Percentiles rank a stretch among this genome's conserved stretches.
These are phyloP conservation scores for Erysimum cheiri DNA, from an alignment of 441 rosid genomes.

Conservation along the genomic window DNA sequence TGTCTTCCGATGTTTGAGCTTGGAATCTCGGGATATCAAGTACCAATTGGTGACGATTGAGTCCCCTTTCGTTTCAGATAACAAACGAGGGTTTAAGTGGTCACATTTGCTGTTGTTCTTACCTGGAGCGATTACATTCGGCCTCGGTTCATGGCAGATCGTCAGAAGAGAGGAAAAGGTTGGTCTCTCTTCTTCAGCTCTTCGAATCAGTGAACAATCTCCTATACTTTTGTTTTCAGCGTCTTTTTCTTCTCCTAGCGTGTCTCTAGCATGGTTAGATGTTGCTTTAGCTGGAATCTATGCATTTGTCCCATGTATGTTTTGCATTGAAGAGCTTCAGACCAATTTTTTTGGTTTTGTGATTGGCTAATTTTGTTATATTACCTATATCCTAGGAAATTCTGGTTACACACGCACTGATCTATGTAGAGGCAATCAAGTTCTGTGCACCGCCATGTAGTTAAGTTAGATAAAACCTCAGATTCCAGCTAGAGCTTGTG, in stretches of 20 bases:
- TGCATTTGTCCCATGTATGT: too few relatives aligned
- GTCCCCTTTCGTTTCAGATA: constrained; percentile 39
- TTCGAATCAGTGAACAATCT: too few relatives aligned
- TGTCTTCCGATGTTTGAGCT: constrained; percentile 6
- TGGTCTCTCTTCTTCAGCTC: background rate
- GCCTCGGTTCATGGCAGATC: constrained; percentile 99
- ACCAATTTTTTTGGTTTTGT: too few relatives aligned
- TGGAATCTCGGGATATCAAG: constrained; percentile 14
- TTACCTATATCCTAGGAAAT: too few relatives aligned
- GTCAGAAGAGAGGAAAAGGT: constrained; percentile 94
- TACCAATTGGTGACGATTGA: background rate
- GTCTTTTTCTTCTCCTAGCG: constrained; percentile 20
- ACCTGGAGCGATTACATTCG: constrained; percentile 90
- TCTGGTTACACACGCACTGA: background rate
- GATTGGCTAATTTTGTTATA: too few relatives aligned
- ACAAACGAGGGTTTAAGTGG: constrained; percentile 56
- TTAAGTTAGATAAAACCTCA: background rate
- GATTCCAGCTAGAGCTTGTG: constrained; percentile 1
- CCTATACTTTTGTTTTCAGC: constrained; percentile 16
- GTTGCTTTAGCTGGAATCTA: too few relatives aligned
- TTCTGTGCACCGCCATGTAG: background rate
- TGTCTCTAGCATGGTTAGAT: background rate
- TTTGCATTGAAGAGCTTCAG: too few relatives aligned
- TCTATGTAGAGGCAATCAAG: constrained; percentile 4
- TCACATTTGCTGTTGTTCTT: constrained; percentile 73